Evolutionary conservation across 23 red algal species (phyloP).

Genomic region (Gracilariopsis chorda): DNA sequence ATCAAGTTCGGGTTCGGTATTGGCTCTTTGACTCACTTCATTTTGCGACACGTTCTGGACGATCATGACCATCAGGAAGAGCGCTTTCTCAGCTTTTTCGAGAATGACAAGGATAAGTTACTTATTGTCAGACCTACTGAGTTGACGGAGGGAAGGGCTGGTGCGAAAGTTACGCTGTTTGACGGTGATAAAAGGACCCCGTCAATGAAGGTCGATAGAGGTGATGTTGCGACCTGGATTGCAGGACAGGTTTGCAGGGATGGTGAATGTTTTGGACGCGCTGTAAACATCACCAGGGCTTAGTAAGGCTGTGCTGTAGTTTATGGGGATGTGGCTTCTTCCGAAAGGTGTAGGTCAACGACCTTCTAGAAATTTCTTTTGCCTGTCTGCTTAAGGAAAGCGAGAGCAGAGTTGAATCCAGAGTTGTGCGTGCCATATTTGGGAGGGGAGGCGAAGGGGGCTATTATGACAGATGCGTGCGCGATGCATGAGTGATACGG

Average conservation of each 20-base stretch:
- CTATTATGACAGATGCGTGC: no score
- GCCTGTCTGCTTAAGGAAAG: no score
- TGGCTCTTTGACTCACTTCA: background rate
- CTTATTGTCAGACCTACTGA: conserved; percentile 33
- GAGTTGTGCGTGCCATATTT: no score
- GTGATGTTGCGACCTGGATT: conserved; percentile 30
- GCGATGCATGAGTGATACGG: no score
- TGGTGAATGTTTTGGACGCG: background rate
- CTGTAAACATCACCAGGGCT: background rate
- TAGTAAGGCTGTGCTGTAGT: no score
- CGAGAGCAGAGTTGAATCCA: no score
- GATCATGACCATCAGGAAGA: conserved; percentile 36
- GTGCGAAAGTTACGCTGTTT: background rate
- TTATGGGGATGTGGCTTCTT: no score
- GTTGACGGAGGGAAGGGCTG: conserved; percentile 6
- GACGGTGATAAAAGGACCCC: background rate
- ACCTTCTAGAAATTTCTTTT: no score
- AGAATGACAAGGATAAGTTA: background rate
- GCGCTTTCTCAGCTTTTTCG: background rate
- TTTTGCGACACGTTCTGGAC: conserved; percentile 12
- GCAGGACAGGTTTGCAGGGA: background rate
- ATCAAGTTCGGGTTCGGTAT: conserved; percentile 22
- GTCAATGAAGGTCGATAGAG: background rate
- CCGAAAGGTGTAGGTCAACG: no score
- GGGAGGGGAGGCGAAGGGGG: no score